Base-by-base conservation (phyloP, 257 asterid species). In the Eustoma russellianum region DNA sequence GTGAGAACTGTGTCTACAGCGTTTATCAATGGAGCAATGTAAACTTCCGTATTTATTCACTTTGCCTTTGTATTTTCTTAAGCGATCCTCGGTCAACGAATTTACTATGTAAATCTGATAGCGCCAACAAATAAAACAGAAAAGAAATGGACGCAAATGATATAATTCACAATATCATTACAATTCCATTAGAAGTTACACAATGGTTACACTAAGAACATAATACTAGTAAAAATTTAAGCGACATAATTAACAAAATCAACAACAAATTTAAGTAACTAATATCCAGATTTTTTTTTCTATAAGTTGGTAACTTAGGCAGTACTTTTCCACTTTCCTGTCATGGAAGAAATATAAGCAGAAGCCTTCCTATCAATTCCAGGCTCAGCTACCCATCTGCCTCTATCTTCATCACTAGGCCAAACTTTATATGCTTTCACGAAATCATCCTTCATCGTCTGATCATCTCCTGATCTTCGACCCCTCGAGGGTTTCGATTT, bases 331-430 rank as follows among this genome's bases (percentile, higher is more conserved):
- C 93, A 79, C 60, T 47, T 76, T 17, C 79, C 68, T 1, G 89
- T 84, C 9, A 68, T 78, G 3, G 46, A 35, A 48, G 79, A 19
- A 49, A 88, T 80, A 62, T 72, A 88, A 35, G 75, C 80, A 9
- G 86, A 60, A 19, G 91, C 94, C 56, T 71, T 78, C 68, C 62
- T 65, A 53, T 88, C 91, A 33, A 88, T 85, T 1, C 83, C 77
- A 1, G 97, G 97, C 53, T 88, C 91, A 1, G 95, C 94, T 30
- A 88, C 93, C 89, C 92, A 88, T 10, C 79, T 64, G 3, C 85
- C 93, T 62, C 88, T 64, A 43, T 88, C 97, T 50, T 88, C 86
- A 35, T 88, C 96, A 56, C 96, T 82, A 0, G 86, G 94, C 63
- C 87, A 88, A 14, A 79, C 79, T 55, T 82, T 88, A 64, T 76